Percentiles rank a stretch among this genome's conserved stretches.
Evolutionary conservation across 108 stramenopile genomes (phyloP).

Genomic region (Nitzschia sp.): DNA sequence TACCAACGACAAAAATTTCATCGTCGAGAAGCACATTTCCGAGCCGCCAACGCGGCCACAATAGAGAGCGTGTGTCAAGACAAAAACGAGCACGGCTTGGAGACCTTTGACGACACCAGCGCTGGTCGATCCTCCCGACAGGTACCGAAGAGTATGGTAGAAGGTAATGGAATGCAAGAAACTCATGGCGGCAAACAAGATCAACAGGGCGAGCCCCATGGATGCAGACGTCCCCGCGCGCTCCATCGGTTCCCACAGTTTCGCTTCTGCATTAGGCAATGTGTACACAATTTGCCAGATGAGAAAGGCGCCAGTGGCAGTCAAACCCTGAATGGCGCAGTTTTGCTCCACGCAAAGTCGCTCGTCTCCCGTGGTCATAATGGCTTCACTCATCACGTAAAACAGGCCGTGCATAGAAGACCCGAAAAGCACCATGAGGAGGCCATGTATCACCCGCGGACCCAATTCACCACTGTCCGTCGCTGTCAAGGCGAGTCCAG

Average conservation of each 20-base stretch:
- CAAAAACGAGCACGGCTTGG: slow-evolving; percentile 81
- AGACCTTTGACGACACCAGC: slow-evolving; percentile 83
- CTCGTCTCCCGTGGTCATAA: slow-evolving; percentile 47
- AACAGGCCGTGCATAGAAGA: slow-evolving; percentile 58
- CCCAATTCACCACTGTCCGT: slow-evolving; percentile 43
- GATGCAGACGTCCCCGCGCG: slow-evolving; percentile 48
- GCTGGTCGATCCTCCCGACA: slow-evolving; percentile 71
- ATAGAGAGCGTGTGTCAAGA: slow-evolving; percentile 44
- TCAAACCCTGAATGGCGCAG: slow-evolving; percentile 68
- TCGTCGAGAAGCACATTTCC: slow-evolving; percentile 74
- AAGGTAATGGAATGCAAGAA: slow-evolving; percentile 63
- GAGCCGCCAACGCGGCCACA: slow-evolving; percentile 61
- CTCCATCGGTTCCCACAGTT: slow-evolving; percentile 54
- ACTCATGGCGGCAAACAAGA: slow-evolving; percentile 40
- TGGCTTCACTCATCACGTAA: slow-evolving; percentile 68
- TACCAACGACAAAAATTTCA: slow-evolving; percentile 56
- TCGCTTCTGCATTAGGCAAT: slow-evolving; percentile 41
- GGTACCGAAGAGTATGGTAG: slow-evolving; percentile 62
- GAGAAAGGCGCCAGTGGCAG: slow-evolving; percentile 39
- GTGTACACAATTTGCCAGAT: slow-evolving; percentile 79
- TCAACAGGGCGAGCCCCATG: slow-evolving; percentile 24
- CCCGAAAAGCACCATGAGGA: slow-evolving; percentile 51
- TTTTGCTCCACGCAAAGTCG: slow-evolving; percentile 61
- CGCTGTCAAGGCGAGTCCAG: slow-evolving; percentile 61
- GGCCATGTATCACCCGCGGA: slow-evolving; percentile 44